Conservation (phyloP, 805 yeast genomes). For the Lipomyces orientalis region DNA sequence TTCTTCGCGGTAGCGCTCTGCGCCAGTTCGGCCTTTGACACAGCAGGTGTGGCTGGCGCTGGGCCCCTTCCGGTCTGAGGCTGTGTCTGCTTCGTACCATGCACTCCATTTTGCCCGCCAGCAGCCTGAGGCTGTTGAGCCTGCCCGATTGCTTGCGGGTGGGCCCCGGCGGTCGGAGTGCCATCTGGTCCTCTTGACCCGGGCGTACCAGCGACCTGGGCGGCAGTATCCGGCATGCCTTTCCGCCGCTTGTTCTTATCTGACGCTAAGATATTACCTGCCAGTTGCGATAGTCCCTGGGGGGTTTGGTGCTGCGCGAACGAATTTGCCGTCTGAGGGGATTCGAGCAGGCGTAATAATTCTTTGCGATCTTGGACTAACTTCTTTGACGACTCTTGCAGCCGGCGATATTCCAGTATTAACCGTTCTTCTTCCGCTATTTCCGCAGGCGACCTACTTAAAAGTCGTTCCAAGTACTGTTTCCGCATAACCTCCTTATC, state of each 20-base stretch:
- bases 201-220: constrained; percentile 27
- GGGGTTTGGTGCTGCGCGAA: constrained; percentile 79
- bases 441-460: constrained; percentile 90
- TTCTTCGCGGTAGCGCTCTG: constrained; percentile 29
- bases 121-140: neutral
- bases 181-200: constrained; percentile 8
- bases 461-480: constrained; percentile 72
- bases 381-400: constrained; percentile 90
- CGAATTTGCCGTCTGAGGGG: constrained; percentile 80
- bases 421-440: constrained; percentile 97
- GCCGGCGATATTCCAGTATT: constrained; percentile 88
- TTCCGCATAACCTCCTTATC: constrained; percentile 79
- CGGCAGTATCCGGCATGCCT: constrained; percentile 43
- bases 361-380: constrained; percentile 83
- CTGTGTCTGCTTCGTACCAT: constrained; percentile 13
- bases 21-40: constrained; percentile 30
- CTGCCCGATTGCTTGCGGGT: constrained; percentile 5
- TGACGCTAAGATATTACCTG: constrained; percentile 71
- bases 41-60: constrained; percentile 2
- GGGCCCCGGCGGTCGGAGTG: constrained; percentile 21
- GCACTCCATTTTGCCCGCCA: constrained; percentile 4
- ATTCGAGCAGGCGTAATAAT: constrained; percentile 76
- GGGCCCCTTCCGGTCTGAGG: constrained; percentile 7
- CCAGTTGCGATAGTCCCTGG: constrained; percentile 86
- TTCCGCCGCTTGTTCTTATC: constrained; percentile 61